phyloP scores from a whole-genome alignment of 1,139 yeast genomes.

The Scheffersomyces segobiensis region DNA sequence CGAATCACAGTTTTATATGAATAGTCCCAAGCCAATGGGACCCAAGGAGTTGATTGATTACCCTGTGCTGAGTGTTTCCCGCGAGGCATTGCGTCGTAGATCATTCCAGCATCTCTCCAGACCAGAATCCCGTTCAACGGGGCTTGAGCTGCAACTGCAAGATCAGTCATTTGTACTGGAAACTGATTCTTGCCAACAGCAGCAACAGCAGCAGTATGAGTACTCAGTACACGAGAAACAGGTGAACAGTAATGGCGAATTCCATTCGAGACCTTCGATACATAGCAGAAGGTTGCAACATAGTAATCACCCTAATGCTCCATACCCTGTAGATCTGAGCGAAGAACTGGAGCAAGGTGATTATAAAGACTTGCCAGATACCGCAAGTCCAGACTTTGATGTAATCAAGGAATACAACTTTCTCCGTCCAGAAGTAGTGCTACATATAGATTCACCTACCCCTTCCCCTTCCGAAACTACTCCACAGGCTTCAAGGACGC shows the following conservation, averaged over 20 bases:
- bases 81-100: constrained; percentile 2
- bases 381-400: not conserved
- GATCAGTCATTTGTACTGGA: not conserved
- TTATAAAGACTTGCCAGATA: not conserved
- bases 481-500: constrained; percentile 5
- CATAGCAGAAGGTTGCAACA: not conserved
- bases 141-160: not conserved
- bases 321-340: not conserved
- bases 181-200: not conserved
- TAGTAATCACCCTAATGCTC: not conserved
- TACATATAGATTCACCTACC: not conserved
- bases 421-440: not conserved
- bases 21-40: constrained; percentile 44
- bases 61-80: not conserved
- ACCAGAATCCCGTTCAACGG: constrained; percentile 4
- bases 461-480: not conserved
- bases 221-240: not conserved
- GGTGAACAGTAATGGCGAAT: not conserved
- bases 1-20: constrained; percentile 1
- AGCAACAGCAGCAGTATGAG: not conserved
- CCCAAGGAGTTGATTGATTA: constrained; percentile 43
- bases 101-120: constrained; percentile 14
- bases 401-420: not conserved
- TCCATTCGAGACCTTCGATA: not conserved
- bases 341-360: not conserved